A percentile compares a stretch with the other conserved stretches of the same genome.
Evolutionary conservation across 2,329 filamentous ascomycete species (phyloP).

Genomic region (Talaromyces piceae): DNA sequence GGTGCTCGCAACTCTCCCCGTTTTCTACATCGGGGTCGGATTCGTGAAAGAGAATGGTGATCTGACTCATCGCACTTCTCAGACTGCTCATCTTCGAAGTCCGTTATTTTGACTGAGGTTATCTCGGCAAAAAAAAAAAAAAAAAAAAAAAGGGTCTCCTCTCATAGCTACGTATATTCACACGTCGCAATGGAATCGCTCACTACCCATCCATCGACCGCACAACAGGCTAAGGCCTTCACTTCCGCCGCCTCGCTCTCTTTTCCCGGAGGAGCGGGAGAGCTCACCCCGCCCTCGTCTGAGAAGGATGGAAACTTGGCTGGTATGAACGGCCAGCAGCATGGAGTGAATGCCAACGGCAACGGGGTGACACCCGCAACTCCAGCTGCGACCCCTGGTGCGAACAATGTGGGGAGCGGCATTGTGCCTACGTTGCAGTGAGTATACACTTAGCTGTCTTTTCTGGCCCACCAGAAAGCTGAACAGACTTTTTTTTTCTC

Average conservation of each 20-base stretch:
- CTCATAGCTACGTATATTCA: constrained; percentile 21
- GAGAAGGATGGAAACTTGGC: constrained; percentile 55
- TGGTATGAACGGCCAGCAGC: constrained; percentile 46
- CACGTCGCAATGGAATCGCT: constrained; percentile 69
- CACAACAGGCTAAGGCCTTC: constrained; percentile 90
- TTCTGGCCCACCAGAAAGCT: constrained; percentile 43
- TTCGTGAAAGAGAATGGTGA: background rate
- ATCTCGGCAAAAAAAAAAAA: too few species aligned
- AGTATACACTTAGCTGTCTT: constrained; percentile 55
- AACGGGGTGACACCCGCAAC: constrained; percentile 81
- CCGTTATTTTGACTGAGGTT: constrained; percentile 6
- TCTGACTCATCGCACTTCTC: constrained; percentile 4
- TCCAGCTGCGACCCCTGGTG: constrained; percentile 84
- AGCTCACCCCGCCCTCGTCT: constrained; percentile 71
- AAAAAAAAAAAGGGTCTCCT: constrained; percentile 17
- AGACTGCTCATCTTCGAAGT: constrained; percentile 22
- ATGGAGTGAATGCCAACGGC: constrained; percentile 54
- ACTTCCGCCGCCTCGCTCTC: constrained; percentile 87
- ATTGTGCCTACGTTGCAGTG: constrained; percentile 94
- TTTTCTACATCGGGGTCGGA: background rate
- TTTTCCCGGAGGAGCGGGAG: constrained; percentile 76
- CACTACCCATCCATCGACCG: constrained; percentile 84
- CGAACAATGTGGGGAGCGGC: constrained; percentile 73
- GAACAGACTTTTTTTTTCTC: constrained; percentile 33
- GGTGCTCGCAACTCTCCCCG: background rate